Base-by-base conservation (phyloP, 371 early-diverging fungal genomes). In the Capniomyces stellatus region DNA sequence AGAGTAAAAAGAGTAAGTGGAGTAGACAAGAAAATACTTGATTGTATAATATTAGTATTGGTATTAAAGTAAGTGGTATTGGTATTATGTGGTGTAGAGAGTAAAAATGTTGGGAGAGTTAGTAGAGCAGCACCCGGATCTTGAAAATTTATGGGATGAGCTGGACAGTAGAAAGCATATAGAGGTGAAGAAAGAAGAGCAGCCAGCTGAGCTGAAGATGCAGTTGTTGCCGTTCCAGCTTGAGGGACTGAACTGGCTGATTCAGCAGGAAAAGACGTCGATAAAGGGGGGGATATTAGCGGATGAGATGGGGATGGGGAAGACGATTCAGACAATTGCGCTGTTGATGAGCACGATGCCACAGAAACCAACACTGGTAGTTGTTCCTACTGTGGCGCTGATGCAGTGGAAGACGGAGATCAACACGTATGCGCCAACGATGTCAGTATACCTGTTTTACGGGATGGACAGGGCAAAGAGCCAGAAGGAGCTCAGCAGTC, bases 301-400 rank as follows among this genome's bases (percentile, higher is more conserved):
- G 63, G 91, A 91, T 71, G 92, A 92, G 58, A 95, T 95, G 93
- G 94, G 98, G 3, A 89, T 98, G 91, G 98, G 99, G 48, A 98
- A 98, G 67, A 98, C 99, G 0, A 85, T 98, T 46, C 97, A 96
- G 64, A 86, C 88, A 27, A 92, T 98, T 39, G 74, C 91, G 0
- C 71, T 96, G 40, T 60, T 95, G 1, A 66, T 90, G 12, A 63
- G 71, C 18, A 78, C 77, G 31, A 71, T 67, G 2, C 64, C 64
- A 10, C 66, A 74, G 22, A 74, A 73, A 28, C 90, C 91, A 2
- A 94, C 83, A 49, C 69, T 94, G 49, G 83, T 94, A 24, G 58
- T 92, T 22, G 85, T 84, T 2, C 95, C 95, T 1, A 87, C 87
- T 0, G 87, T 89, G 2, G 94, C 94, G 8, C 70, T 94, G 40